Percentiles rank a stretch among this genome's conserved stretches.
Conservation (phyloP, 1,139 yeast genomes). For the Candida tunisiensis region DNA sequence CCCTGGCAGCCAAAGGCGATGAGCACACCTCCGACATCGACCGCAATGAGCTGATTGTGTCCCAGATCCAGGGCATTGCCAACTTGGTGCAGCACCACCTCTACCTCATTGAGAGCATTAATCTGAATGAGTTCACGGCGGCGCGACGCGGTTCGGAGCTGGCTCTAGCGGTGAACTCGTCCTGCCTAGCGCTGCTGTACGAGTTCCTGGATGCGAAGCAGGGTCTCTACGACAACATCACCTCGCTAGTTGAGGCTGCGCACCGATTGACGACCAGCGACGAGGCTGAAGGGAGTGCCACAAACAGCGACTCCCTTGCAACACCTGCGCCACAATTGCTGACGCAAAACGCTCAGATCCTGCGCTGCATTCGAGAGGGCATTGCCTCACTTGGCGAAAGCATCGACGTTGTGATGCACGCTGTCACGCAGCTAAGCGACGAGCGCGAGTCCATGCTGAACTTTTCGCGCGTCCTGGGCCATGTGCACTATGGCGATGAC, state of each 20-base stretch:
- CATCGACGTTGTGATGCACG: no score
- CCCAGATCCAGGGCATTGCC: neutral
- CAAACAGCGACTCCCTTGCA: no score
- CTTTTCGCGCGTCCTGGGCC: neutral
- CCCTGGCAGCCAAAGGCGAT: no score
- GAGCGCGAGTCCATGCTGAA: neutral
- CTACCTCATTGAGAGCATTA: neutral
- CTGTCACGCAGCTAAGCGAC: no score
- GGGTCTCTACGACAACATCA: slow-evolving; percentile 46
- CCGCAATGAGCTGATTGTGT: neutral
- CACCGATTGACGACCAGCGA: neutral
- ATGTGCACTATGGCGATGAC: neutral
- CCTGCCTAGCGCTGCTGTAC: slow-evolving; percentile 33
- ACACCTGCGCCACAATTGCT: no score
- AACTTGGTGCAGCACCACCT: neutral
- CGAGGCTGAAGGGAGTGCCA: neutral
- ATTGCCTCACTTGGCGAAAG: no score
- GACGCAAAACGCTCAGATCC: no score
- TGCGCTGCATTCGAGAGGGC: no score
- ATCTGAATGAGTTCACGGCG: neutral
- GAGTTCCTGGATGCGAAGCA: slow-evolving; percentile 70
- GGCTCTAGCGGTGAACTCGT: no score
- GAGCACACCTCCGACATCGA: no score
- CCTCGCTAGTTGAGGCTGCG: slow-evolving; percentile 29
- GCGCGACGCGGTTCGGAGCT: neutral